Evolutionary conservation across 225 moss, liverwort and hornwort species (phyloP).

Genomic region (Climacium dendroides): DNA sequence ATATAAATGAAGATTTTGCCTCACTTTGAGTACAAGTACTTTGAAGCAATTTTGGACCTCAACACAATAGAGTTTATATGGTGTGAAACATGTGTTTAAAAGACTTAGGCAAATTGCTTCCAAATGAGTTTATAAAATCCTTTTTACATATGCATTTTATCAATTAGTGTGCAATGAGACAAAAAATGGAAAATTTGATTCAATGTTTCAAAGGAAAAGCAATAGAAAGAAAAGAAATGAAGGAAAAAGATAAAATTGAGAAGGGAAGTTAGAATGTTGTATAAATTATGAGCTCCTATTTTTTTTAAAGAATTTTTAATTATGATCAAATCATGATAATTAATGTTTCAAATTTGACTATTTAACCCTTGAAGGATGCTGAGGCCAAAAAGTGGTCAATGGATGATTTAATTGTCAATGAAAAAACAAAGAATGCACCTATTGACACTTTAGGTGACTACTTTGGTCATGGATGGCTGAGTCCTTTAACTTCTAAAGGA

Average conservation of each 20-base stretch:
- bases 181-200: neutral
- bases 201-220: too few relatives aligned
- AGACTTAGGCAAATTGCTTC: neutral
- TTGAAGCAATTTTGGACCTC: neutral
- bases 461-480: fast-evolving
- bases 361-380: neutral
- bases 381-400: neutral
- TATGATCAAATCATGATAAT: neutral
- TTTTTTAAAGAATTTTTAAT: too few relatives aligned
- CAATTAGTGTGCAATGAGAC: neutral
- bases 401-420: neutral
- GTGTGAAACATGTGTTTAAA: neutral
- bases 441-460: neutral
- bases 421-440: neutral
- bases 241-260: too few relatives aligned
- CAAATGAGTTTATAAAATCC: neutral
- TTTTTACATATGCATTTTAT: neutral
- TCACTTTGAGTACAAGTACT: neutral
- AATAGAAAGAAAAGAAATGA: too few relatives aligned
- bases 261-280: too few relatives aligned
- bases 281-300: neutral
- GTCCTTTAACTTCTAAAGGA: too few relatives aligned
- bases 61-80: fast-evolving
- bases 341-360: neutral
- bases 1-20: neutral